Conservation (phyloP, 257 asterid species). For the Lithospermum erythrorhizon region DNA sequence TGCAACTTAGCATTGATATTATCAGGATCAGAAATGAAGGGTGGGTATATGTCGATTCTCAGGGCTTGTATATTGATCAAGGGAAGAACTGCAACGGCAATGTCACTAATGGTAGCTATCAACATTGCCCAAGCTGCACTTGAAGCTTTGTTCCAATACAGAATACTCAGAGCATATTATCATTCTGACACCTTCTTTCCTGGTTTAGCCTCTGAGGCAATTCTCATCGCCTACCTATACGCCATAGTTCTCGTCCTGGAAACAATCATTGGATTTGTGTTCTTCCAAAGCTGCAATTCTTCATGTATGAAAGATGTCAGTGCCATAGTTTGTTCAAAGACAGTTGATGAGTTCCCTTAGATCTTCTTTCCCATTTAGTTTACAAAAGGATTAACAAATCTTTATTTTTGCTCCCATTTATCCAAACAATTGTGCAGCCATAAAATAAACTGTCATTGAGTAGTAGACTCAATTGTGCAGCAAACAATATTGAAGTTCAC, state of each 20-base stretch:
- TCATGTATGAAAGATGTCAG: constrained; percentile 13
- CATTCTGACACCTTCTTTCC: constrained; percentile 5
- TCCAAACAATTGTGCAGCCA: neutral
- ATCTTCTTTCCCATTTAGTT: neutral
- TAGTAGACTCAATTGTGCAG: neutral
- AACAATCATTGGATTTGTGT: constrained; percentile 29
- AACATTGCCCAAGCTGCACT: constrained; percentile 39
- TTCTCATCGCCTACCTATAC: constrained; percentile 44
- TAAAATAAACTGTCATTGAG: neutral
- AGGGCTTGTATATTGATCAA: constrained; percentile 33
- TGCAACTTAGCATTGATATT: constrained; percentile 39
- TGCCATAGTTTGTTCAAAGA: constrained; percentile 11
- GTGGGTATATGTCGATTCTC: constrained; percentile 38
- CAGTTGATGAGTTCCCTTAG: constrained; percentile 22
- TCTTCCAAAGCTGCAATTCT: constrained; percentile 33
- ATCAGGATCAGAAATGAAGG: constrained; percentile 36
- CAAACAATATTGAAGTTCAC: too few species aligned
- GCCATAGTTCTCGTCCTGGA: constrained; percentile 38
- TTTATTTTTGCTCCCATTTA: too few species aligned
- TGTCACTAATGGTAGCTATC: constrained; percentile 31
- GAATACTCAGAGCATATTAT: constrained; percentile 29
- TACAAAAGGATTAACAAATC: neutral
- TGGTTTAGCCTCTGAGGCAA: constrained; percentile 35
- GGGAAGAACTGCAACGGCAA: constrained; percentile 49
- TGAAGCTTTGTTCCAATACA: constrained; percentile 52